Conservation (phyloP, 805 yeast genomes). For the Hanseniaspora occidentalis region DNA sequence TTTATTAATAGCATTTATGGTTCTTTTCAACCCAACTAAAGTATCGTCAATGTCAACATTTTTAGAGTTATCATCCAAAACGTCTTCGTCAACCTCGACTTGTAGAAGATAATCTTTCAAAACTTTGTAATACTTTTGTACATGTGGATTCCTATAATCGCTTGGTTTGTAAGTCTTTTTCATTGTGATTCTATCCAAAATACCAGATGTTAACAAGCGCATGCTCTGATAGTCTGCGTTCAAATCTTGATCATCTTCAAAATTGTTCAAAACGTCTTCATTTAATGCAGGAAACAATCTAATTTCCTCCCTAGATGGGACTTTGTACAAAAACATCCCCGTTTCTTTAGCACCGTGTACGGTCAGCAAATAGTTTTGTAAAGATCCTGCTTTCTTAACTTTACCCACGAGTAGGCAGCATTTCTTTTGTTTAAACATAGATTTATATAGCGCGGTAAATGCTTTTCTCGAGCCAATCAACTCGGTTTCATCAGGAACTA, state of each 20-base stretch:
- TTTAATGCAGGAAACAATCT: conserved; percentile 42
- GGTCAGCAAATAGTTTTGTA: conserved; percentile 47
- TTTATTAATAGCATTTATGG: not conserved
- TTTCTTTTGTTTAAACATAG: conserved; percentile 37
- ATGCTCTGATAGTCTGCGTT: conserved; percentile 16
- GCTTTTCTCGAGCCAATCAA: conserved; percentile 54
- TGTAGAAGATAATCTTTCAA: conserved; percentile 58
- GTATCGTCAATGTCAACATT: conserved; percentile 5
- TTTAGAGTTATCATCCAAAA: conserved; percentile 2
- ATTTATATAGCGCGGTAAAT: conserved; percentile 53
- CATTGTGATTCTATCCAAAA: conserved; percentile 31
- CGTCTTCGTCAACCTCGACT: conserved; percentile 26
- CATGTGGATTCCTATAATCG: conserved; percentile 49
- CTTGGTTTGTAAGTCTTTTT: conserved; percentile 41
- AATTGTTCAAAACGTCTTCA: conserved; percentile 2
- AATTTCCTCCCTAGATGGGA: conserved; percentile 70
- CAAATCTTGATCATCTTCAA: conserved; percentile 6
- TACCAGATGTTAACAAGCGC: conserved; percentile 14
- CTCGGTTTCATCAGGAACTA: conserved; percentile 54
- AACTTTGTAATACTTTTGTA: conserved; percentile 54
- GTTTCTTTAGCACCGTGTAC: conserved; percentile 31
- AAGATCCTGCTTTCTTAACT: conserved; percentile 32
- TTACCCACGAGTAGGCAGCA: conserved; percentile 70
- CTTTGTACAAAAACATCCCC: conserved; percentile 55
- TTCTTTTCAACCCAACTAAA: conserved; percentile 5